Base-by-base conservation (phyloP, 2,329 filamentous ascomycete genomes). In the Cadophora sp. region DNA sequence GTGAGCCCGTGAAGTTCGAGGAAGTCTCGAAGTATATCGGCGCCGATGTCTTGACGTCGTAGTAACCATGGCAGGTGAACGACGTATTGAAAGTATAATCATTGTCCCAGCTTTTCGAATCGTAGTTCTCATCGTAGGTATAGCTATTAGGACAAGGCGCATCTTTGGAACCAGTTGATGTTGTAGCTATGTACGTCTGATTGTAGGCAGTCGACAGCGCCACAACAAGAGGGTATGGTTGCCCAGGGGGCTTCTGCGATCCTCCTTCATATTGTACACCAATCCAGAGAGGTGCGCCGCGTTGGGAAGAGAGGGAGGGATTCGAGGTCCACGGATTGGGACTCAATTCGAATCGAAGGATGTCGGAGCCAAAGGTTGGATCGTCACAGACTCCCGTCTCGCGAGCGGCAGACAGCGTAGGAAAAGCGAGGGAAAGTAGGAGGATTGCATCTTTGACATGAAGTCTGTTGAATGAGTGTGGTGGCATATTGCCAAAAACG, bases 161-260 rank as follows among this genome's bases (percentile, higher is more conserved):
- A 92, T 60, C 87, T 88, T 62, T 94, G 86, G 74, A 91, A 86
- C 90, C 92, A 97, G 81, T 97, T 94, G 70, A 84, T 84, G 0
- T 93, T 88, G 61, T 91, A 84, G 1, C 94, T 94, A 1, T 94
- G 92, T 73, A 94, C 87, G 29, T 70, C 24, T 68, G 34, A 37
- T 69, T 69, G 37, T 66, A 60, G 29, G 55, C 55, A 22, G 66
- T 68, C 16, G 66, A 69, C 1, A 66, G 64, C 4, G 53, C 63
- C 5, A 59, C 46, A n/a, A 62, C 55, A 1, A 65, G 26, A 8
- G 66, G 66, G 27, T 53, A 68, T 40, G 62, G 66, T 19, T 62
- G 40, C 16, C 43, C 53, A 1, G 51, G 43, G 16, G 53, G 43
- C 16, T 56, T 64, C 27, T 60, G 53, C 29, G 51, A 48, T 37